Percentiles rank a stretch among this genome's conserved stretches.
These are phyloP conservation scores for Berberis vulgaris DNA, from an alignment of 164 flowering plant genomes.

Conservation along the genomic window DNA sequence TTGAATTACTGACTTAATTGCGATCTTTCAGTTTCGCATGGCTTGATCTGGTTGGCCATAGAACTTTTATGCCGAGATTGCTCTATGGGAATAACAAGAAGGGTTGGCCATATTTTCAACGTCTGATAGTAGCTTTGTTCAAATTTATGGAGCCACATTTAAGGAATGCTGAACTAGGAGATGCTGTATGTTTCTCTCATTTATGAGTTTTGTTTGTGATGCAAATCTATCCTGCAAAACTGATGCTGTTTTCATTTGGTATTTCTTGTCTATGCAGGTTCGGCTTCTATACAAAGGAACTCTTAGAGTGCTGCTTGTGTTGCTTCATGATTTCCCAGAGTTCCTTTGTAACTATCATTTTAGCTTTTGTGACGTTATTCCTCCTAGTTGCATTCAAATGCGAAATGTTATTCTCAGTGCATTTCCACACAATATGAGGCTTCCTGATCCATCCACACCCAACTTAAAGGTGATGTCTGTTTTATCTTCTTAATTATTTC, in stretches of 20 bases:
- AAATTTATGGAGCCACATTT: constrained; percentile 93
- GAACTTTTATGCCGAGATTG: constrained; percentile 94
- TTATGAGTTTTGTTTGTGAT: neutral
- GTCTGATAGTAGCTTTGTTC: constrained; percentile 79
- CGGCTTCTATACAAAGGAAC: constrained; percentile 91
- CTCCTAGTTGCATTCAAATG: constrained; percentile 98
- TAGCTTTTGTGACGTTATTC: constrained; percentile 98
- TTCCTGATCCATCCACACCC: constrained; percentile 99
- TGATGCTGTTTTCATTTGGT: neutral
- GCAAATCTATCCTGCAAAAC: neutral
- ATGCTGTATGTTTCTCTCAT: constrained; percentile 41
- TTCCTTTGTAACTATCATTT: constrained; percentile 96
- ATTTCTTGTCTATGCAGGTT: constrained; percentile 32
- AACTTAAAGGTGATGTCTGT: constrained; percentile 65
- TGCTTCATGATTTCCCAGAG: constrained; percentile 98
- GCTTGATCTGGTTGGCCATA: constrained; percentile 93
- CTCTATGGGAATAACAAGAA: constrained; percentile 69
- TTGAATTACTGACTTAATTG: neutral
- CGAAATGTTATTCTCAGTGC: constrained; percentile 96
- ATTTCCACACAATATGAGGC: constrained; percentile 95
- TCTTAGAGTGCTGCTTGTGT: constrained; percentile 78
- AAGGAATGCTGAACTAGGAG: constrained; percentile 81
- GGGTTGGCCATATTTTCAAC: constrained; percentile 86
- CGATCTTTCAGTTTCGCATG: constrained; percentile 80
- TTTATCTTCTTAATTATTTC: neutral